phyloP scores from a whole-genome alignment of 352 stramenopile genomes.

The Hyaloperonospora brassicae region DNA sequence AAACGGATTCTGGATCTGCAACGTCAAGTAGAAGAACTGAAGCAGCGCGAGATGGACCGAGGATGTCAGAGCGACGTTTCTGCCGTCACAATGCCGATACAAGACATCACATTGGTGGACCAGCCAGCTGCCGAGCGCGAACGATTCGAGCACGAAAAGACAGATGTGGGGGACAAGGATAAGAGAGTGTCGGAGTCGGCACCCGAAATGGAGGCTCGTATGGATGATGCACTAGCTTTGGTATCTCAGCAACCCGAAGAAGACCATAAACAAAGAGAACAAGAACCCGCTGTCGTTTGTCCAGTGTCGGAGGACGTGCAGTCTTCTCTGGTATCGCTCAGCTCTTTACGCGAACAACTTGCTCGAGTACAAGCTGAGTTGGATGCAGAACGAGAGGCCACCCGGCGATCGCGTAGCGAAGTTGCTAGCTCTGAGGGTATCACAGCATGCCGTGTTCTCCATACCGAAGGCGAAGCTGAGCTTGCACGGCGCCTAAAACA shows the following conservation, averaged over 20 bases:
- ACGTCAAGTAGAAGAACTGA: slow-evolving; percentile 21
- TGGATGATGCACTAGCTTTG: slow-evolving; percentile 41
- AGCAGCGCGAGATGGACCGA: slow-evolving; percentile 2
- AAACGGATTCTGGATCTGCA: slow-evolving; percentile 58
- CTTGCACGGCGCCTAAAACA: too few species aligned
- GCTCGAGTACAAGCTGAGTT: slow-evolving; percentile 29
- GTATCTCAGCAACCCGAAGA: slow-evolving; percentile 46
- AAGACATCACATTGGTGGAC: slow-evolving; percentile 7
- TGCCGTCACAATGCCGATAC: background rate
- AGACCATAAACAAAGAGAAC: slow-evolving; percentile 25
- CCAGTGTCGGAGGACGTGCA: slow-evolving; percentile 1
- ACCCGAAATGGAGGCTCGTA: slow-evolving; percentile 30
- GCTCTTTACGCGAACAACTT: slow-evolving; percentile 10
- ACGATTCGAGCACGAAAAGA: slow-evolving; percentile 31
- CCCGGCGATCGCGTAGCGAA: too few species aligned
- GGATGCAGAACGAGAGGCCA: slow-evolving; percentile 31
- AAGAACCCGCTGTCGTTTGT: slow-evolving; percentile 5
- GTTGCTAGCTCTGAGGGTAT: too few species aligned
- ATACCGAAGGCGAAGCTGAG: too few species aligned
- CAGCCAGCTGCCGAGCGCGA: slow-evolving; percentile 13
- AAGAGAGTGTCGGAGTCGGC: slow-evolving; percentile 21
- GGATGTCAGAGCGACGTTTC: background rate
- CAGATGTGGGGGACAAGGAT: slow-evolving; percentile 26
- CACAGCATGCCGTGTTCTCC: too few species aligned
- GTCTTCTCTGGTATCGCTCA: background rate